Conservation (phyloP, 441 rosid genomes). For the Flueggea neowawraea region DNA sequence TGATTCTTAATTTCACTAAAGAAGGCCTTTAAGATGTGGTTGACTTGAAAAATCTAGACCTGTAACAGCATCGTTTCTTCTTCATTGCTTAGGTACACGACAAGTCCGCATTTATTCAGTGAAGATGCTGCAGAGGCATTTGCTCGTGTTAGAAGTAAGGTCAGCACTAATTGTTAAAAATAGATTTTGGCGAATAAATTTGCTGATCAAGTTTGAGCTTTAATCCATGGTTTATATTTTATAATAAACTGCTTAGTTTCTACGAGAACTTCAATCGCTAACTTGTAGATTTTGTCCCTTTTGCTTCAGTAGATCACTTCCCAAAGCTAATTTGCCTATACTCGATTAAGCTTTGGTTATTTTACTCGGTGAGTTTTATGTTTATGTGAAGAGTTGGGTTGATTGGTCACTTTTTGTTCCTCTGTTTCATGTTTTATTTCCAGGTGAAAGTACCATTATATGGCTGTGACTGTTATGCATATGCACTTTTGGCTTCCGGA, state of each 20-base stretch:
- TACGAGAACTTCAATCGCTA: too few relatives aligned
- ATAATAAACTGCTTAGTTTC: too few relatives aligned
- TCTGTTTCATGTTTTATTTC: conserved; percentile 12
- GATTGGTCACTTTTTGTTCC: conserved; percentile 4
- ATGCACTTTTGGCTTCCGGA: conserved; percentile 95
- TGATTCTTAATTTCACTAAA: not conserved
- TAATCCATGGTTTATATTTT: too few relatives aligned
- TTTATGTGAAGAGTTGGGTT: not conserved
- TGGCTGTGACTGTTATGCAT: conserved; percentile 98
- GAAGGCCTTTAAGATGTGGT: too few relatives aligned
- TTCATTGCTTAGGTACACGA: conserved; percentile 73
- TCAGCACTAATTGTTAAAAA: conserved; percentile 15
- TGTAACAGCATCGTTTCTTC: not conserved
- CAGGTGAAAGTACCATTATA: conserved; percentile 92
- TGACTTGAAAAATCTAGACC: too few relatives aligned
- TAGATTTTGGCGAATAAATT: too few relatives aligned
- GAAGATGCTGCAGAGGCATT: conserved; percentile 80
- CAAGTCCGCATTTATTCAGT: conserved; percentile 91
- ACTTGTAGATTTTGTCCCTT: too few relatives aligned
- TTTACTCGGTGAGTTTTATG: too few relatives aligned
- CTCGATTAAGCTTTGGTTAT: too few relatives aligned
- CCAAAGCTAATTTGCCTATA: too few relatives aligned
- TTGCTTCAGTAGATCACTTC: too few relatives aligned
- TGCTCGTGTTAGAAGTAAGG: conserved; percentile 90
- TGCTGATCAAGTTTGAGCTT: too few relatives aligned